These are phyloP conservation scores for Rosa multiflora DNA, from an alignment of 306 rosid species.

Conservation along the genomic window DNA sequence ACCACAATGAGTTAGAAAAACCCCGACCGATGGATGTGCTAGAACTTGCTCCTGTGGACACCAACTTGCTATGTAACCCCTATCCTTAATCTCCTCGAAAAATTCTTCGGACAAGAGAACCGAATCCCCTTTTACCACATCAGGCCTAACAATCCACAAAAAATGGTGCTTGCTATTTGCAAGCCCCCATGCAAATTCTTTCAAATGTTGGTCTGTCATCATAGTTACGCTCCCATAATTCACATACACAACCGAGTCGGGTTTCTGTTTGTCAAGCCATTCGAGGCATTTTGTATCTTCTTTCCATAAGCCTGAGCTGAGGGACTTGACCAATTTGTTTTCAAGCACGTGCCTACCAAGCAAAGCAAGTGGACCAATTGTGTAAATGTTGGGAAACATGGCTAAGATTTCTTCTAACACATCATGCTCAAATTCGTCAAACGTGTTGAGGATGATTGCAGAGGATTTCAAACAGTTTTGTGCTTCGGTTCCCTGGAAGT, in stretches of 20 bases:
- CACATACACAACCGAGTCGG: conserved; percentile 40
- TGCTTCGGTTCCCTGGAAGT: conserved; percentile 29
- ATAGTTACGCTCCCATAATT: conserved; percentile 38
- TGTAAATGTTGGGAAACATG: conserved; percentile 40
- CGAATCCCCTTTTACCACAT: conserved; percentile 33
- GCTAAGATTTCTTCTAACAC: conserved; percentile 37
- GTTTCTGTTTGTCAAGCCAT: conserved; percentile 38
- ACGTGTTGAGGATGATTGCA: conserved; percentile 41
- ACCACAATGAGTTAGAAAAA: conserved; percentile 49
- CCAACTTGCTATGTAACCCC: conserved; percentile 44
- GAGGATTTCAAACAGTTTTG: conserved; percentile 34
- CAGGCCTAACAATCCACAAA: conserved; percentile 47
- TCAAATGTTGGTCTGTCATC: conserved; percentile 33
- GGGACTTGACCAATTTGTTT: conserved; percentile 15
- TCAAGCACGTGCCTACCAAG: conserved; percentile 21
- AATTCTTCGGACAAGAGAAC: conserved; percentile 27
- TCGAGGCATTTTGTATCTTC: conserved; percentile 37
- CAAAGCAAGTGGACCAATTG: conserved; percentile 41
- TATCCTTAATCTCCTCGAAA: conserved; percentile 31
- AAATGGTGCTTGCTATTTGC: conserved; percentile 42
- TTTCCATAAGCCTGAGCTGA: conserved; percentile 36
- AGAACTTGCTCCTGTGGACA: conserved; percentile 44
- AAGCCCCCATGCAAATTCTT: conserved; percentile 51
- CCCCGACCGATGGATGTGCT: conserved; percentile 42
- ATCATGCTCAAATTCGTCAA: conserved; percentile 36